Conservation (phyloP, 495 filamentous ascomycete species). For the Penicillium daleae region DNA sequence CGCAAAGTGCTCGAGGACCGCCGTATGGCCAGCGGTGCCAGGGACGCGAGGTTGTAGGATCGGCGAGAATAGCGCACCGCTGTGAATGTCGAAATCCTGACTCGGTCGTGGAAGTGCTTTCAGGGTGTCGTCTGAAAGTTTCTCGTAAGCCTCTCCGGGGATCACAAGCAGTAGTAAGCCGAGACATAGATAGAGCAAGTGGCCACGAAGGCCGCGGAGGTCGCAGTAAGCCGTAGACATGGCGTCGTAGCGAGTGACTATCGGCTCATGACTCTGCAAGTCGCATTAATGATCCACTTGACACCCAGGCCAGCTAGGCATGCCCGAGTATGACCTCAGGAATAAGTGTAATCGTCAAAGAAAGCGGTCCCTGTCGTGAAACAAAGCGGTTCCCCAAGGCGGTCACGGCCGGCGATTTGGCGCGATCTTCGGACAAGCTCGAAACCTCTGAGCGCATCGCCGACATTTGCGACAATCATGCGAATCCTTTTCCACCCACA, state of each 20-base stretch:
- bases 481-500: constrained; percentile 42
- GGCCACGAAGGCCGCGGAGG: constrained; percentile 27
- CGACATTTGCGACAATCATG: constrained; percentile 25
- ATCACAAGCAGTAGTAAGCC: constrained; percentile 33
- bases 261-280: constrained; percentile 19
- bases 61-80: constrained; percentile 76
- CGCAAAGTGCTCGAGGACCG: constrained; percentile 79
- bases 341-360: neutral
- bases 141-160: constrained; percentile 62
- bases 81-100: constrained; percentile 78
- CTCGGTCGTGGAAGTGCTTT: constrained; percentile 66
- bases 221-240: constrained; percentile 40
- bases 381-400: constrained; percentile 26
- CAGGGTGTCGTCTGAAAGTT: constrained; percentile 73
- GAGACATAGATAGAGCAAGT: constrained; percentile 36
- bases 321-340: neutral
- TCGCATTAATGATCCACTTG: neutral
- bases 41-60: constrained; percentile 91
- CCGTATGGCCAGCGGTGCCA: constrained; percentile 75
- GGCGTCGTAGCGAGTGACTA: constrained; percentile 19
- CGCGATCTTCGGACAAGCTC: constrained; percentile 13
- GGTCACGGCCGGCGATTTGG: constrained; percentile 15
- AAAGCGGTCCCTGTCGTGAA: neutral
- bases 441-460: constrained; percentile 14
- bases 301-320: constrained; percentile 19